Evolutionary conservation across 163 green algal genomes (phyloP), one percentile per base, ranked within the genome.

Genomic region (Scenedesmus sp.): DNA sequence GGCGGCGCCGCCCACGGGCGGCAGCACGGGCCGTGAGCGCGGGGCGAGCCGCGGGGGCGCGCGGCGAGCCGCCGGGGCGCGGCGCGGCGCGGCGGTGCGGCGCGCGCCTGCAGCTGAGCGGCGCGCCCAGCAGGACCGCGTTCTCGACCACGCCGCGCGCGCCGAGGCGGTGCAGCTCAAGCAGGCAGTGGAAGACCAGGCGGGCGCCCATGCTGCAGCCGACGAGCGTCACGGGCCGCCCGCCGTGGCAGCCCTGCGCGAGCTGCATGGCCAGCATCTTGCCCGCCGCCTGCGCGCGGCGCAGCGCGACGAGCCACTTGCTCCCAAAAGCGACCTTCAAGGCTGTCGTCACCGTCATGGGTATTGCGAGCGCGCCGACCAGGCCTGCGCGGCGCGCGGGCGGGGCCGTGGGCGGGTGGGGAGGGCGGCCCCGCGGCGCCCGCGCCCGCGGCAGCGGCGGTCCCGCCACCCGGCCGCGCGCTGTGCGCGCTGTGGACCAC

Each of bases 171-270:
- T 72, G 51, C 78, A 97, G 89, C 88, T 97, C 93, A 56, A 97
- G 85, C 28, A 97, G 84, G 84, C 86, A 93, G 76, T 94, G 87
- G 82, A 95, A 97, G 18, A 96, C 77, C 1, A 96, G 81, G 14
- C 92, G 82, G 0, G 93, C 91, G 26, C 93, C 93, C 83, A 97
- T 94, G 70, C 81, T 88, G 84, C 92, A 76, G 60, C 72, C 82
- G 7, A 91, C 64, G 20, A 89, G 73, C 33, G 83, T 90, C 18
- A 94, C 88, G 0, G 89, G 89, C 22, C 86, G 87, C 76, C 89
- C 92, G n/a, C 92, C 92, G 71, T 92, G 86, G n/a, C 70, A 89
- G 15, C 90, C 84, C 42, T 78, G 65, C 69, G 88, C 74, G 57
- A 97, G 85, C 73, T 92, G 53, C 75, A 94, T 84, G 1, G 92